phyloP scores from a whole-genome alignment of 2,329 filamentous ascomycete genomes.

The Aspergillus sp. region DNA sequence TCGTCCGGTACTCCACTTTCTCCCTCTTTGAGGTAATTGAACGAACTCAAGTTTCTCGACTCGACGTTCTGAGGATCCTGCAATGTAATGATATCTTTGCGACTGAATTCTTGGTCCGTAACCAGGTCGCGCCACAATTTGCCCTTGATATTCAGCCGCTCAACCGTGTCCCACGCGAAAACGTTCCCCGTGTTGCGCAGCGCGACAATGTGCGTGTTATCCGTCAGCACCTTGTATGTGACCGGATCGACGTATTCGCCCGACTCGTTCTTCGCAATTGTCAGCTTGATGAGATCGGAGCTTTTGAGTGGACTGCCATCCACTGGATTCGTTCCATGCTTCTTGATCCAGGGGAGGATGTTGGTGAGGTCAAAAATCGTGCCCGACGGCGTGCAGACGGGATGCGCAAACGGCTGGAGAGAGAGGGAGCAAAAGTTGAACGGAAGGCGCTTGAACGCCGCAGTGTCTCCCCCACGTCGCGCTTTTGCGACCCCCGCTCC shows the following conservation, averaged over 20 bases:
- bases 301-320: constrained; percentile 74
- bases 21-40: constrained; percentile 86
- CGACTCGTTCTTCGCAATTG: constrained; percentile 88
- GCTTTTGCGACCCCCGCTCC: constrained; percentile 63
- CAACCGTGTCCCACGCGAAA: constrained; percentile 92
- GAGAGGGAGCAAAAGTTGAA: constrained; percentile 98
- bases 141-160: constrained; percentile 91
- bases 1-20: constrained; percentile 65
- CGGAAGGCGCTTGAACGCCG: constrained; percentile 80
- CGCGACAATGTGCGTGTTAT: constrained; percentile 95
- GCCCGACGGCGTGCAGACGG: constrained; percentile 83
- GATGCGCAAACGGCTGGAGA: constrained; percentile 90
- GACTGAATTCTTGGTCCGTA: constrained; percentile 78
- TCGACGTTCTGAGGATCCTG: constrained; percentile 93
- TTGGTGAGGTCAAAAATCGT: constrained; percentile 95
- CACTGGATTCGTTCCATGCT: constrained; percentile 88
- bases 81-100: constrained; percentile 91
- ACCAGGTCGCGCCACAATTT: constrained; percentile 94
- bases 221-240: constrained; percentile 94
- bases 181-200: constrained; percentile 86
- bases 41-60: constrained; percentile 76
- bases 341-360: constrained; percentile 90
- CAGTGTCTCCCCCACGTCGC: constrained; percentile 51
- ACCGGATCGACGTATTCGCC: constrained; percentile 93
- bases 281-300: constrained; percentile 82